phyloP scores from a whole-genome alignment of 441 rosid genomes.

The Melastoma candidum region DNA sequence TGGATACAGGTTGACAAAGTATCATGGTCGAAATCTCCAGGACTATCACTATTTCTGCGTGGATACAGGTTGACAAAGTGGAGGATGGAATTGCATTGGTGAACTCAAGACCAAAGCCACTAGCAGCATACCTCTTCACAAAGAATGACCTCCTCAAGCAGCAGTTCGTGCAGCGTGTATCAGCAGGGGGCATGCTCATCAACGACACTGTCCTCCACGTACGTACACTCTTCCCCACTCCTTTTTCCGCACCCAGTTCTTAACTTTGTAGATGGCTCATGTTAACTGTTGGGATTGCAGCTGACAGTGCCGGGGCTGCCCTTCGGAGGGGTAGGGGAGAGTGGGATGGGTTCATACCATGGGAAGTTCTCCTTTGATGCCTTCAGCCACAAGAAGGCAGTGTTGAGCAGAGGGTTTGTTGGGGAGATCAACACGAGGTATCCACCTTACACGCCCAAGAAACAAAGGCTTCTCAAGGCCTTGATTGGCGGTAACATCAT shows the following conservation, averaged over 20 bases:
- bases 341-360: conserved; percentile 67
- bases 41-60: background rate
- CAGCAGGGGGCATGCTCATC: conserved; percentile 70
- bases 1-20: too few relatives aligned
- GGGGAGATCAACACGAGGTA: conserved; percentile 44
- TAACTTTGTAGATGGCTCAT: background rate
- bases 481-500: conserved; percentile 32
- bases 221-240: conserved; percentile 24
- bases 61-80: conserved; percentile 39
- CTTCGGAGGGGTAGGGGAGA: conserved; percentile 72
- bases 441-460: conserved; percentile 50
- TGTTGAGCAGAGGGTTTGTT: conserved; percentile 37
- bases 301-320: conserved; percentile 42
- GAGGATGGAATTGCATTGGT: conserved; percentile 51
- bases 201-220: conserved; percentile 83
- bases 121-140: conserved; percentile 83
- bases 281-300: conserved; percentile 24
- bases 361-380: conserved; percentile 67
- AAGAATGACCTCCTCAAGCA: conserved; percentile 49
- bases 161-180: conserved; percentile 47
- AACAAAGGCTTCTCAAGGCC: conserved; percentile 38
- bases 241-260: background rate
- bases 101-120: conserved; percentile 66
- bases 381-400: conserved; percentile 60
- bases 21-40: background rate